Conservation (phyloP, 108 stramenopile genomes). For the Pseudonitzschia pungens region DNA sequence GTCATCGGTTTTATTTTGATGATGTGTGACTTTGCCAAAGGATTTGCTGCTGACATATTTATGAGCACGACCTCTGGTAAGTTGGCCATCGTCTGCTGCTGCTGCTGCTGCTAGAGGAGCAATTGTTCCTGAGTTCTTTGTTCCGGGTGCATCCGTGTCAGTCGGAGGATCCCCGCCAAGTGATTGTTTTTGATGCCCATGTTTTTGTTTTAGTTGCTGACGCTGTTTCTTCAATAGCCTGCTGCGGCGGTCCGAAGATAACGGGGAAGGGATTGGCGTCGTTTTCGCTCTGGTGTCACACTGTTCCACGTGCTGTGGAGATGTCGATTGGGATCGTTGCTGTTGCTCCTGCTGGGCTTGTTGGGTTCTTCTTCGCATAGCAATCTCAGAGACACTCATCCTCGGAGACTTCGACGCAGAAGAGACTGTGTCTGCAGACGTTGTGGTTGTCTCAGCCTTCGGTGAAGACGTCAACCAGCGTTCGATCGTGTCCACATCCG, state of each 20-base stretch:
- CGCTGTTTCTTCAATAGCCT: neutral
- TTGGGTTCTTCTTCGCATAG: slow-evolving; percentile 2
- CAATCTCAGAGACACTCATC: neutral
- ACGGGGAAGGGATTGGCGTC: neutral
- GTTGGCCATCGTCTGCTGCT: neutral
- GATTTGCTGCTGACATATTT: neutral
- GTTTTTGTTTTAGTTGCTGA: neutral
- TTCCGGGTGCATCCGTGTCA: neutral
- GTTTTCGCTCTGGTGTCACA: neutral
- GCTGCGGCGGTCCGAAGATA: neutral
- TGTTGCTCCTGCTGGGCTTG: neutral
- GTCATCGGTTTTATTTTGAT: neutral
- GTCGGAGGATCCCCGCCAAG: neutral
- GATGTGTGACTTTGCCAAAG: neutral
- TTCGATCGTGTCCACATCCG: neutral
- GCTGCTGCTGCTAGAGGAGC: neutral
- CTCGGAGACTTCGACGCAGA: neutral
- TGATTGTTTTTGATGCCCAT: neutral
- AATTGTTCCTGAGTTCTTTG: neutral
- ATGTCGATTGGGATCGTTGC: neutral
- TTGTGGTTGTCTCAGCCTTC: neutral
- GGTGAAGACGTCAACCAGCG: slow-evolving; percentile 6
- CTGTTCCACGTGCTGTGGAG: neutral
- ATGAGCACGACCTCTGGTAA: no score
- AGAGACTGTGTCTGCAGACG: neutral